These are phyloP conservation scores for Malassezia cuniculi DNA, from an alignment of 1,284 basidiomycete species.

Conservation along the genomic window DNA sequence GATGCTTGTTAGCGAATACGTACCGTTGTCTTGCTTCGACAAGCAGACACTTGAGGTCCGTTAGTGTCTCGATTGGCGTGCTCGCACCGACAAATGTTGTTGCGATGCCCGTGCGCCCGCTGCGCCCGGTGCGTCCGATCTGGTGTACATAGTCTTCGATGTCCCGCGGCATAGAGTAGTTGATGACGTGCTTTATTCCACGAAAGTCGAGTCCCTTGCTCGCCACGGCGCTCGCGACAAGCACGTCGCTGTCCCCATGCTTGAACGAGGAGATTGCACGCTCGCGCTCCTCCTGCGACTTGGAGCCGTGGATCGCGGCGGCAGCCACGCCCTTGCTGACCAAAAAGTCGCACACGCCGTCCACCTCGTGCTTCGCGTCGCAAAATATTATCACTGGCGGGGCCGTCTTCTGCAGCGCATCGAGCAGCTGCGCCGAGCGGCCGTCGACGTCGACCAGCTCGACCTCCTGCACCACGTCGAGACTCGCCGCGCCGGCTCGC, in stretches of 20 bases:
- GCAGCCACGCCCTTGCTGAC: slow-evolving; percentile 94
- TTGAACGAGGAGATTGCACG: slow-evolving; percentile 98
- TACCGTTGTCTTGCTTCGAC: slow-evolving; percentile 95
- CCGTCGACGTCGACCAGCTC: slow-evolving; percentile 99
- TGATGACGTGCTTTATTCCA: slow-evolving; percentile 94
- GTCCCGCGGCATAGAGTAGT: slow-evolving; percentile 98
- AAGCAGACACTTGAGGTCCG: slow-evolving; percentile 91
- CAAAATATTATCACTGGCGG: slow-evolving; percentile 96
- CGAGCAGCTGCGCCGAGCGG: slow-evolving; percentile 96
- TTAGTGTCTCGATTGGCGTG: slow-evolving; percentile 81
- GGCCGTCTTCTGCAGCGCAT: slow-evolving; percentile 94
- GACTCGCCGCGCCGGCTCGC: slow-evolving; percentile 87
- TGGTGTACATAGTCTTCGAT: slow-evolving; percentile 69
- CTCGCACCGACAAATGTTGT: slow-evolving; percentile 99
- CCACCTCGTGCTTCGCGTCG: slow-evolving; percentile 98
- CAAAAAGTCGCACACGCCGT: slow-evolving; percentile 96
- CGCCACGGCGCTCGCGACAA: slow-evolving; percentile 95
- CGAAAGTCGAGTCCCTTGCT: slow-evolving; percentile 97
- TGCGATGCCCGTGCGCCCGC: slow-evolving; percentile 96
- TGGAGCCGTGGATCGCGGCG: slow-evolving; percentile 94
- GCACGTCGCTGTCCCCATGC: slow-evolving; percentile 88
- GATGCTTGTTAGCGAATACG: slow-evolving; percentile 55
- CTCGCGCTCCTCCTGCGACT: slow-evolving; percentile 94
- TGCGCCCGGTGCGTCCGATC: slow-evolving; percentile 92
- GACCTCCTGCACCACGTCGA: slow-evolving; percentile 92